phyloP scores from a whole-genome alignment of 495 filamentous ascomycete genomes.

The Penicillium tannophilum region DNA sequence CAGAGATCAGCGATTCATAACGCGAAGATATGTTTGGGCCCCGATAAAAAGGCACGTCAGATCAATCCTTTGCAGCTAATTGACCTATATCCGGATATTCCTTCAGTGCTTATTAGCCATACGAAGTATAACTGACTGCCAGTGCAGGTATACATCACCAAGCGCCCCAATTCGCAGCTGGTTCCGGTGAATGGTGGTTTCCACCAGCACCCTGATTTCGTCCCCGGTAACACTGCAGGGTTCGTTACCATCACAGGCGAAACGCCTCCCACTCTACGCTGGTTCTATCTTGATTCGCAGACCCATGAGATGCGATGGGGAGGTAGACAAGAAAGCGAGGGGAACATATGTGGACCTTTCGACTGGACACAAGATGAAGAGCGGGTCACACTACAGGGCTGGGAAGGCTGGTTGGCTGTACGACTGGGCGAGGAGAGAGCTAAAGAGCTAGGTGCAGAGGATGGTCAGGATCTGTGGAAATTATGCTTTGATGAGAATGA shows the following conservation, averaged over 20 bases:
- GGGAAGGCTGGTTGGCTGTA: slow-evolving; percentile 16
- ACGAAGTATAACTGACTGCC: too few relatives aligned
- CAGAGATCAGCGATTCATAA: slow-evolving; percentile 10
- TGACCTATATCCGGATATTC: neutral
- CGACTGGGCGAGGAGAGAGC: slow-evolving; percentile 6
- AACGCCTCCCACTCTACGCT: slow-evolving; percentile 11
- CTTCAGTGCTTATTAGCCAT: too few relatives aligned
- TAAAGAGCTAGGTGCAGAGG: slow-evolving; percentile 1
- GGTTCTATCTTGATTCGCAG: slow-evolving; percentile 10
- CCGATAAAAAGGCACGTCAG: slow-evolving; percentile 7
- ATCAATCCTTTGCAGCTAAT: neutral
- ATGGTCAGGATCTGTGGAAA: slow-evolving; percentile 2
- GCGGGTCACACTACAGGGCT: slow-evolving; percentile 4
- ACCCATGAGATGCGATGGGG: slow-evolving; percentile 17
- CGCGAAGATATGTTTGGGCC: slow-evolving; percentile 7
- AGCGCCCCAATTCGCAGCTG: neutral
- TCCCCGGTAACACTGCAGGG: slow-evolving; percentile 9
- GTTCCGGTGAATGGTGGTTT: slow-evolving; percentile 8
- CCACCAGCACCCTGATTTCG: slow-evolving; percentile 9
- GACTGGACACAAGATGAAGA: slow-evolving; percentile 14
- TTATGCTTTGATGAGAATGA: slow-evolving; percentile 12
- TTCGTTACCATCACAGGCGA: slow-evolving; percentile 11
- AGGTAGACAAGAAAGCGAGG: slow-evolving; percentile 8
- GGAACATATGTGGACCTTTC: slow-evolving; percentile 11
- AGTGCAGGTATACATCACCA: slow-evolving; percentile 13